Conservation (phyloP, 2,329 filamentous ascomycete species). For the Blastomyces parvus region DNA sequence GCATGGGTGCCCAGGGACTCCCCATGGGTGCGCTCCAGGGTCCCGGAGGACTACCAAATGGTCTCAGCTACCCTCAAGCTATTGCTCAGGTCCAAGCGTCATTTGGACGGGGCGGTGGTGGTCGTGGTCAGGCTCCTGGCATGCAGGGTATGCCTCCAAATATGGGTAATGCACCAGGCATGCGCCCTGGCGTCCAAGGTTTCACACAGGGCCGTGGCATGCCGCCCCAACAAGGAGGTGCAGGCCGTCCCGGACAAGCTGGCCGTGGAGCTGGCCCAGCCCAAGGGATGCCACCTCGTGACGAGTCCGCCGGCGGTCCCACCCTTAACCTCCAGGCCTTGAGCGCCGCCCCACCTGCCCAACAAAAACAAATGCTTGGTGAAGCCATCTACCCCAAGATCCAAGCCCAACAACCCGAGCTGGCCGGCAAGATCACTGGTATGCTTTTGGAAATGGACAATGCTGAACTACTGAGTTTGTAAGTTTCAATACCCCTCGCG, state of each 20-base stretch:
- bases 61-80: constrained; percentile 69
- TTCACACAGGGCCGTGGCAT: constrained; percentile 38
- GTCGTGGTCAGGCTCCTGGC: constrained; percentile 56
- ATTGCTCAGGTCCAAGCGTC: constrained; percentile 71
- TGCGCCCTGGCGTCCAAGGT: constrained; percentile 39
- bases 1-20: constrained; percentile 62
- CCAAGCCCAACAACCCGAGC: constrained; percentile 80
- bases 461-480: constrained; percentile 84
- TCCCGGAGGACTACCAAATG: constrained; percentile 63
- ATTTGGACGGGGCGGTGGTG: constrained; percentile 57
- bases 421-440: constrained; percentile 98
- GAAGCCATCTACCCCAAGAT: constrained; percentile 99
- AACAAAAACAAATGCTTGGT: constrained; percentile 98
- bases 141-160: constrained; percentile 67
- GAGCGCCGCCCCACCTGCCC: constrained; percentile 48
- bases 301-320: constrained; percentile 30
- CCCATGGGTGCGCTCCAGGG: constrained; percentile 47
- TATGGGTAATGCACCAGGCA: constrained; percentile 46
- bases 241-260: constrained; percentile 34
- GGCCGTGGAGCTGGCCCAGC: constrained; percentile 30
- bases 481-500: constrained; percentile 43
- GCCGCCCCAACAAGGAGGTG: constrained; percentile 32
- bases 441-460: constrained; percentile 99
- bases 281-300: constrained; percentile 26
- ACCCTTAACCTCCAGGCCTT: constrained; percentile 46